Conservation (phyloP, 495 filamentous ascomycete species). For the Parmelia sp. region DNA sequence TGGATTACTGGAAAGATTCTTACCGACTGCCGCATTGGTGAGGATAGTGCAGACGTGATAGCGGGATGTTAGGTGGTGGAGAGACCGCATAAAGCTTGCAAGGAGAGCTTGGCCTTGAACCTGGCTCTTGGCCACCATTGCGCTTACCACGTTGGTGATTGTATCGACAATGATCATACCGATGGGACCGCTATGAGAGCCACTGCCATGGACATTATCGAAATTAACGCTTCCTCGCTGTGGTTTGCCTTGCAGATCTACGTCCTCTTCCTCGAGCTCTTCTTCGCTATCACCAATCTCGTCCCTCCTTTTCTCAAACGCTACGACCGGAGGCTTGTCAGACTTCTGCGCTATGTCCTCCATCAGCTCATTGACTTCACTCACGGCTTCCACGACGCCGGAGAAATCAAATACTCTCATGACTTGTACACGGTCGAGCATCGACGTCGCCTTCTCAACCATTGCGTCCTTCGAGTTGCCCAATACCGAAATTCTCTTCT, state of each 20-base stretch:
- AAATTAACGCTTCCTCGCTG: not conserved
- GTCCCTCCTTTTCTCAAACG: not conserved
- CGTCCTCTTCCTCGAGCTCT: constrained; percentile 12
- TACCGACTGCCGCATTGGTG: constrained; percentile 20
- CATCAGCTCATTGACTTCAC: constrained; percentile 19
- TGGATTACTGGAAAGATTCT: constrained; percentile 6
- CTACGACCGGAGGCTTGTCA: not conserved
- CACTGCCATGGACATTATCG: not conserved
- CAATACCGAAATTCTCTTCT: not conserved
- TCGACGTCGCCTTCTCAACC: constrained; percentile 12
- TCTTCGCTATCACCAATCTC: constrained; percentile 15
- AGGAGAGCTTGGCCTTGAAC: constrained; percentile 27
- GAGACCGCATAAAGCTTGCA: constrained; percentile 25
- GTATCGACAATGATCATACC: constrained; percentile 26
- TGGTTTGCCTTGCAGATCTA: constrained; percentile 3
- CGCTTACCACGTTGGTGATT: constrained; percentile 21
- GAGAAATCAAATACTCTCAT: constrained; percentile 29
- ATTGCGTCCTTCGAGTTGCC: not conserved
- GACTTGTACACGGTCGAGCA: constrained; percentile 25
- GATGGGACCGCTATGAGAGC: constrained; percentile 6
- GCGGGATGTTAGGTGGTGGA: constrained; percentile 23
- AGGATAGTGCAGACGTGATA: constrained; percentile 25
- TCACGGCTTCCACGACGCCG: constrained; percentile 24
- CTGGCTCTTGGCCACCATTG: constrained; percentile 20
- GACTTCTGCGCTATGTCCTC: not conserved